phyloP scores from a whole-genome alignment of 2,329 filamentous ascomycete genomes.

The Raffaelea ambrosiae region DNA sequence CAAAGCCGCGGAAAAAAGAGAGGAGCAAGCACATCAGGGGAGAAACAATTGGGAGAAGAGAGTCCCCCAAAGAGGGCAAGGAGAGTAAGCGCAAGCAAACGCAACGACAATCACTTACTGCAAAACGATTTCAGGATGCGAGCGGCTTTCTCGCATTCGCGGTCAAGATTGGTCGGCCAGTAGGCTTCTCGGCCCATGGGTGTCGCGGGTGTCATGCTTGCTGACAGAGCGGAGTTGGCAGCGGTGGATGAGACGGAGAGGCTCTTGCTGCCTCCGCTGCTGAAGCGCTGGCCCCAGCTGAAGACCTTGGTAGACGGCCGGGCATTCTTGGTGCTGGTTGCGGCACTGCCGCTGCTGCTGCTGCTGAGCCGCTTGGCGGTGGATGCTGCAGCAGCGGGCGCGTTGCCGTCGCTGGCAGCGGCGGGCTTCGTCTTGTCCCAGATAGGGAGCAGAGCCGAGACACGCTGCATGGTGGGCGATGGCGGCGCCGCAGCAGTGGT shows the following conservation, averaged over 20 bases:
- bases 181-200: slow-evolving; percentile 66
- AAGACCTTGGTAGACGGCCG: slow-evolving; percentile 21
- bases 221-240: slow-evolving; percentile 9
- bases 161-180: slow-evolving; percentile 67
- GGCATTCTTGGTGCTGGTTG: slow-evolving; percentile 1
- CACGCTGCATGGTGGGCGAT: slow-evolving; percentile 31
- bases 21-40: slow-evolving; percentile 4
- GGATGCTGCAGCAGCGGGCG: slow-evolving; percentile 1
- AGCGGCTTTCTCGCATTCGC: slow-evolving; percentile 72
- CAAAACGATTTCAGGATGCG: slow-evolving; percentile 68
- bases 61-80: not conserved
- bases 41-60: not conserved
- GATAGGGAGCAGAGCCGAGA: slow-evolving; percentile 34
- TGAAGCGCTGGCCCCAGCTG: slow-evolving; percentile 19
- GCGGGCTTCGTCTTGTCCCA: slow-evolving; percentile 21
- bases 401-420: slow-evolving; percentile 3
- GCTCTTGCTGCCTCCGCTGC: not conserved
- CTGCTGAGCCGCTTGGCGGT: not conserved
- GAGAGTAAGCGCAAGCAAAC: slow-evolving; percentile 4
- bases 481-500: not conserved
- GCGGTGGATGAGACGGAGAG: slow-evolving; percentile 10
- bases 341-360: slow-evolving; percentile 1
- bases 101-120: slow-evolving; percentile 57
- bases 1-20: slow-evolving; percentile 58
- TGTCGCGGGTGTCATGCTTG: slow-evolving; percentile 53